Conservation (phyloP, 2,329 filamentous ascomycete genomes). For the Metarhizium humberi region DNA sequence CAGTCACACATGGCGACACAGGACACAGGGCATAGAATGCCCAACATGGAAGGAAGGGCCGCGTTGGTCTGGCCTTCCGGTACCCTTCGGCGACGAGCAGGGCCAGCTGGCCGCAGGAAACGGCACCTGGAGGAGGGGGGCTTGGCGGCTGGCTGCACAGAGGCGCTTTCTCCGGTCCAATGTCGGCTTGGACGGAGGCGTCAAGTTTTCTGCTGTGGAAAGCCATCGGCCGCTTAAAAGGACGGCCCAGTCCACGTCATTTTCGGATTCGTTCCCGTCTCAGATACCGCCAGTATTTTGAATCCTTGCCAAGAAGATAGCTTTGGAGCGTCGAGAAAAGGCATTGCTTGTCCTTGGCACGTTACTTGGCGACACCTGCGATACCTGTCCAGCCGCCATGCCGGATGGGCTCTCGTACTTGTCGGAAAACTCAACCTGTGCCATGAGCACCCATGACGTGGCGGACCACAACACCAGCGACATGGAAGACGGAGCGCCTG, state of each 20-base stretch:
- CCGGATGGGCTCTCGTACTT: neutral
- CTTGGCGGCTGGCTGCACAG: neutral
- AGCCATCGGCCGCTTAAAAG: neutral
- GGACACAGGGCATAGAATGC: too few species aligned
- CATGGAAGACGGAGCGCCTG: neutral
- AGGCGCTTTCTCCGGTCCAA: neutral
- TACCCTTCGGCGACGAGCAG: too few species aligned
- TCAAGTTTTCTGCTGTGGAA: neutral
- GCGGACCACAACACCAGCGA: neutral
- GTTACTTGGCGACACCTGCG: too few species aligned
- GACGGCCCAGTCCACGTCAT: neutral
- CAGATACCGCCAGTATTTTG: too few species aligned
- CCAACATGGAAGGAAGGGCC: too few species aligned
- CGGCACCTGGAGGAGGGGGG: neutral
- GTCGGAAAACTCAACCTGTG: neutral
- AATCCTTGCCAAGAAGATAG: too few species aligned
- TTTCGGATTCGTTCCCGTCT: neutral
- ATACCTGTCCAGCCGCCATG: neutral
- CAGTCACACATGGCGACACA: too few species aligned
- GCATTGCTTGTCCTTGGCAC: neutral
- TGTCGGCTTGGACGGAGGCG: neutral
- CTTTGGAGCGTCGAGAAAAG: neutral
- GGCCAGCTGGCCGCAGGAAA: too few species aligned
- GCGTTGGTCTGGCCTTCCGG: too few species aligned
- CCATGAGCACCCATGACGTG: neutral